Base-by-base conservation (phyloP, 108 stramenopile genomes). In the Cyclotella cryptica region DNA sequence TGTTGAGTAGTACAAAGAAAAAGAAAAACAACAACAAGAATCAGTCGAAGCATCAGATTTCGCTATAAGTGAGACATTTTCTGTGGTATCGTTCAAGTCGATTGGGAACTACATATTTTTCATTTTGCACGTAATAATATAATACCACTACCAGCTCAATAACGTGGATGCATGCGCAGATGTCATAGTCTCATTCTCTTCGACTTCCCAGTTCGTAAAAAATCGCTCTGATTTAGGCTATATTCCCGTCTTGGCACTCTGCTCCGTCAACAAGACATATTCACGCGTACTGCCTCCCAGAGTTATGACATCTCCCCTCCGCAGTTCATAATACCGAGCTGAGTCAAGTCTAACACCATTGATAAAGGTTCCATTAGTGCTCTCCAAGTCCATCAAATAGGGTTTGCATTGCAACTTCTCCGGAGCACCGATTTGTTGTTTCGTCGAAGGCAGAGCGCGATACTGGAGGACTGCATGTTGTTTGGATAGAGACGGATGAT, bases 391-490 rank as follows among this genome's bases (percentile, higher is more conserved):
- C 92, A 99, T 96, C 29, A 99, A 45, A 76, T 99, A 99, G 10
- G 99, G 99, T 67, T 86, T 83, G 66, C 92, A 93, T 17, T 72
- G 76, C 15, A 88, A 39, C 57, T 86, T 85, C 18, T 63, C 46
- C 49, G 75, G 61, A 18, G 30, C 66, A 1, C 72, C 71, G 17
- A 47, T 72, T 3, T 63, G 71, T 21, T 35, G 13, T 58, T 62
- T 84, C 2, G 69, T 49, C 41, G 35, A 26, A 12, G 83, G 77
- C 40, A 92, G 41, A 15, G 90, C 87, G 1, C 99, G 90, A 87
- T 92, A 98, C 79, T 99, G 99, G 28, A 99, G 59, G 3, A 98
- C 98, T n/a, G 96, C 96, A 78, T 99, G 99, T 84, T 99, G 99
- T 35, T 85, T 85, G 9, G 92, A 93, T 71, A 95, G 83, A 40